Evolutionary conservation across 139 green algal species (phyloP).

Genomic region (Chlorella vulgaris): DNA sequence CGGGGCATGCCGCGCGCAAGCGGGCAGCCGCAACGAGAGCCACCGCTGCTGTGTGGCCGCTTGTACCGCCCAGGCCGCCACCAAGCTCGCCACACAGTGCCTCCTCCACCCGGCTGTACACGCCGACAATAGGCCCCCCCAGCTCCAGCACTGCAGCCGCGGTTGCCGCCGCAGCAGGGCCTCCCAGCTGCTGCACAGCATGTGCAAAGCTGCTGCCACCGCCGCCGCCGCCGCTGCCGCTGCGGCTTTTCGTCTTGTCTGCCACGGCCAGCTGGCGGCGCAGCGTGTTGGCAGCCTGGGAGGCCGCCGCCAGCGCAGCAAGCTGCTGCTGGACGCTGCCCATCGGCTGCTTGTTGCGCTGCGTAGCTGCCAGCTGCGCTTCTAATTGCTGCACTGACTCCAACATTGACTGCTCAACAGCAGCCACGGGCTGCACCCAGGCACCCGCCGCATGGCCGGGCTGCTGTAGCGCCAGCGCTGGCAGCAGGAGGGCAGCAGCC

Average conservation of each 20-base stretch:
- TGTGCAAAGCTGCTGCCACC: neutral
- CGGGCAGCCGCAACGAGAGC: neutral
- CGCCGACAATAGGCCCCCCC: neutral
- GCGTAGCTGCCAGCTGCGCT: neutral
- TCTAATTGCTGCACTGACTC: slow-evolving; percentile 1
- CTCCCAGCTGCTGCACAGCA: too few relatives aligned
- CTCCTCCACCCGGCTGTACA: neutral
- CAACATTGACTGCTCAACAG: neutral
- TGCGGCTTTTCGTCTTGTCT: neutral
- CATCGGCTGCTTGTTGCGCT: neutral
- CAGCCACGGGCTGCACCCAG: neutral
- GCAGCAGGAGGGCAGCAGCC: slow-evolving; percentile 13
- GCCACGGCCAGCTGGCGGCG: neutral
- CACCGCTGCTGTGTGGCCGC: slow-evolving; percentile 18
- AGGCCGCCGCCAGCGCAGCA: neutral
- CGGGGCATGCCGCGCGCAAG: neutral
- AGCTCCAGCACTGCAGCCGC: too few relatives aligned
- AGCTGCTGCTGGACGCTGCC: neutral
- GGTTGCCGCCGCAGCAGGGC: too few relatives aligned
- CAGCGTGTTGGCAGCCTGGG: slow-evolving; percentile 5
- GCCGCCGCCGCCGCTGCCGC: neutral
- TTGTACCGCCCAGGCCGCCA: neutral
- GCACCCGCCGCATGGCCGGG: neutral
- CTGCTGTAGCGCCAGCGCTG: neutral
- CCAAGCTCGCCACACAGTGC: neutral